Evolutionary conservation across 1,284 basidiomycete species (phyloP), one percentile per base, ranked within the genome.

Genomic region (Moniliophthora roreri): DNA sequence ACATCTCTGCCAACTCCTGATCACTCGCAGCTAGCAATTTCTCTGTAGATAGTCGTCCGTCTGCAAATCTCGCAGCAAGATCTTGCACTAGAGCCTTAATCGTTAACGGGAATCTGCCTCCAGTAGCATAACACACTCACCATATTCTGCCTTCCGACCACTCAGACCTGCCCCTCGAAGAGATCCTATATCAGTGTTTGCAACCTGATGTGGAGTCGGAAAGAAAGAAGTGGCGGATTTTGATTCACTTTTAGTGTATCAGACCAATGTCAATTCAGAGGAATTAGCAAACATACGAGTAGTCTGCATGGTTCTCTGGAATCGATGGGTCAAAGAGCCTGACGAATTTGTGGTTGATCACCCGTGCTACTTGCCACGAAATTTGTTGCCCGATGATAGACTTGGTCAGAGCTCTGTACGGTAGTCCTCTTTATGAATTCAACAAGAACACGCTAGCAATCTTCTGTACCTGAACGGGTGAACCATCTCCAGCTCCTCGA

Each of bases 331-430:
- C 83, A 66, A 84, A 95, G 15, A 92, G 70, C 37, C 88, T 78
- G 39, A 84, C 76, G 66, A 98, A 97, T 54, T 81, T 86, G 68
- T 93, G 87, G n/a, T 80, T 84, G 50, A 97, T 93, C 4, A 91
- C 86, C 36, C 89, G 78, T 0, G 95, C 95, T 3, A 94, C 94
- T 28, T 89, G 71, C 91, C 91, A 95, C 0, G 90, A 93, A 38
- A 98, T 94, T 69, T 98, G 93, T 69, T 95, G 93, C 0, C 87
- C 90, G 50, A 92, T 69, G 55, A 93, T 91, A 32, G 83, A 86
- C 1, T 79, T 82, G 32, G 81, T 79, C 16, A 93, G 74, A 1
- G 86, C 82, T 44, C 82, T 83, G 40, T 46, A 45, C 16, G 20
- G 15, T 21, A 21, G 4, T 36, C 37, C 28, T 16, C 20, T 18